Percentiles rank a stretch among this genome's conserved stretches.
Evolutionary conservation across 2,329 filamentous ascomycete genomes (phyloP).

Genomic region (Aspergillus sojae): DNA sequence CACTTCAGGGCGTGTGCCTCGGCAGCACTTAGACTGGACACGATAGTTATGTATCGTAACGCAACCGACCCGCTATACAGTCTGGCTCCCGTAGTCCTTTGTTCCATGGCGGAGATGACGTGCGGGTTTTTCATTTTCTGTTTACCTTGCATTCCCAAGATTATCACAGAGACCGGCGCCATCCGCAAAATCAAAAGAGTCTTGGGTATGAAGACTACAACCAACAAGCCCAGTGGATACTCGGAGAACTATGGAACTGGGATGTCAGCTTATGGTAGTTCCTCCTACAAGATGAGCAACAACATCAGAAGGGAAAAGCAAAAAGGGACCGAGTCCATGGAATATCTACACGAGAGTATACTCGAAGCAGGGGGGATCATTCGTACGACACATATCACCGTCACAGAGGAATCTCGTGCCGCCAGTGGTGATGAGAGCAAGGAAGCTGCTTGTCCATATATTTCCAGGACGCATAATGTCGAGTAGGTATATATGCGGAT

Average conservation of each 20-base stretch:
- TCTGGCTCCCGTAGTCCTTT: constrained; percentile 45
- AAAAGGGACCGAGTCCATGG: constrained; percentile 1
- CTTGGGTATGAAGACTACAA: neutral
- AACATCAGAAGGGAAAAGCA: neutral
- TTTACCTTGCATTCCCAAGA: constrained; percentile 42
- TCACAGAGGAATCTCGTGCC: neutral
- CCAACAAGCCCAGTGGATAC: neutral
- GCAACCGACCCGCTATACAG: constrained; percentile 32
- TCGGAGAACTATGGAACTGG: neutral
- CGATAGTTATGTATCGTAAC: constrained; percentile 10
- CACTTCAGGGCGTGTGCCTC: constrained; percentile 41
- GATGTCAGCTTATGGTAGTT: too few species aligned
- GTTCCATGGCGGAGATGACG: constrained; percentile 49
- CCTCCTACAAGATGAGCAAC: neutral
- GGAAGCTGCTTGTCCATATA: neutral
- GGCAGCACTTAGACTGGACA: constrained; percentile 40
- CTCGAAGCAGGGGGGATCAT: neutral
- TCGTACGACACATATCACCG: constrained; percentile 7
- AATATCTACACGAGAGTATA: constrained; percentile 4
- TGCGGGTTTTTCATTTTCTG: constrained; percentile 48
- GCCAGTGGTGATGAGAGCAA: neutral
- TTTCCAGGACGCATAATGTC: neutral
- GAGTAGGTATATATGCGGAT: too few species aligned
- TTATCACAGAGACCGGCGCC: constrained; percentile 28
- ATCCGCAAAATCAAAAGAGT: constrained; percentile 5